Evolutionary conservation across 306 rosid genomes (phyloP).

Genomic region (Abrus pulchellus): DNA sequence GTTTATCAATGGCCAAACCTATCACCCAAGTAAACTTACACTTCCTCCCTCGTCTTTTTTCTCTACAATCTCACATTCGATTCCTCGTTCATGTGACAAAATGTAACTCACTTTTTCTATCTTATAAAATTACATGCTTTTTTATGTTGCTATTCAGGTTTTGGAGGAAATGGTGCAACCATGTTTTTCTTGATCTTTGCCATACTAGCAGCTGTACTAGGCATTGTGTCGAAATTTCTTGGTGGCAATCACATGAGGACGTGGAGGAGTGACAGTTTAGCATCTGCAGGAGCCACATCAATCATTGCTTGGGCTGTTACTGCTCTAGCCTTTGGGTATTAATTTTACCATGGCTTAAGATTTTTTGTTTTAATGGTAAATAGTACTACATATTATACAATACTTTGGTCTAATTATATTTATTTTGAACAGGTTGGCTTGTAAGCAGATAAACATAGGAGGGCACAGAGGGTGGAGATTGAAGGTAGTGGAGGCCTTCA

Average conservation of each 20-base stretch:
- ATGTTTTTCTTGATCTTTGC: constrained; percentile 71
- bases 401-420: too few relatives aligned
- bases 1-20: constrained; percentile 87
- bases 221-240: constrained; percentile 71
- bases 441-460: constrained; percentile 83
- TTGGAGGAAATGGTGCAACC: constrained; percentile 93
- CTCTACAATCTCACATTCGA: too few relatives aligned
- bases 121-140: too few relatives aligned
- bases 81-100: too few relatives aligned
- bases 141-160: constrained; percentile 53
- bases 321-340: constrained; percentile 71
- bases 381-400: too few relatives aligned
- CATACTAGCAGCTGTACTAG: constrained; percentile 70
- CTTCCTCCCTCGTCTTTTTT: not conserved
- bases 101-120: too few relatives aligned
- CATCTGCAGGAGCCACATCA: constrained; percentile 75
- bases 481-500: constrained; percentile 76
- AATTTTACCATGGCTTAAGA: too few relatives aligned
- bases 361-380: too few relatives aligned
- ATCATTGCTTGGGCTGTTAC: constrained; percentile 86
- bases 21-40: constrained; percentile 76
- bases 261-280: constrained; percentile 93
- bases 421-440: constrained; percentile 66
- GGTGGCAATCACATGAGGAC: constrained; percentile 81
- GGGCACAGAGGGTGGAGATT: constrained; percentile 94